Evolutionary conservation across 2,329 filamentous ascomycete species (phyloP).

Genomic region (Colletotrichum gloeosporioides): DNA sequence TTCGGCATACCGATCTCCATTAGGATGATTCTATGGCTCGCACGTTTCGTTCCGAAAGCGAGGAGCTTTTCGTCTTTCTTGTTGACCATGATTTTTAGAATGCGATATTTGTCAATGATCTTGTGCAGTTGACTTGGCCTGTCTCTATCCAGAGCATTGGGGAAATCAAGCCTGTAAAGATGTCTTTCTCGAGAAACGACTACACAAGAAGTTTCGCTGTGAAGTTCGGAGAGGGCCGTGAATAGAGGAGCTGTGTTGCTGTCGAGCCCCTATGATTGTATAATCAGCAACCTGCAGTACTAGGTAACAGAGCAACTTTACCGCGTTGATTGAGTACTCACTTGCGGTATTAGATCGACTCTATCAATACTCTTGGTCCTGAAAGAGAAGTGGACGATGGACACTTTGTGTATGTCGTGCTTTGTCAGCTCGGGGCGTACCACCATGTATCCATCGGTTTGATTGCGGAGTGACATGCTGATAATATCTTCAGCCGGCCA

Average conservation of each 20-base stretch:
- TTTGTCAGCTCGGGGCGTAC: conserved; percentile 25
- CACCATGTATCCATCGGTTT: conserved; percentile 24
- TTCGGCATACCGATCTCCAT: conserved; percentile 26
- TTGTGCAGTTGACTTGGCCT: not conserved
- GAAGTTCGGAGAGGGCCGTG: conserved; percentile 32
- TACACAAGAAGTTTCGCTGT: conserved; percentile 23
- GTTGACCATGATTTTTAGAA: conserved; percentile 30
- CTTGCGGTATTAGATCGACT: not conserved
- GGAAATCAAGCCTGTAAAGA: conserved; percentile 16
- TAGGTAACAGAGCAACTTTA: not conserved
- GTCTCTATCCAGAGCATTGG: not conserved
- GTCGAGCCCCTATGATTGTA: conserved; percentile 24
- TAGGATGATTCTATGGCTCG: conserved; percentile 27
- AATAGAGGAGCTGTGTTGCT: conserved; percentile 30
- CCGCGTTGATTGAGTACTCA: not conserved
- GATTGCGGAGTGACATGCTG: conserved; percentile 21
- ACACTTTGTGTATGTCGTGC: not conserved
- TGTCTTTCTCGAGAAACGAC: conserved; percentile 31
- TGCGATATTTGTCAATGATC: conserved; percentile 30
- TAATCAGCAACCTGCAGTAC: not conserved
- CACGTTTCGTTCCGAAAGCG: conserved; percentile 27
- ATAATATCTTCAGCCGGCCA: conserved; percentile 27
- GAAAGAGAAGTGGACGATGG: not conserved
- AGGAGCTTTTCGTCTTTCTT: conserved; percentile 25
- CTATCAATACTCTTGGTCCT: not conserved